phyloP scores from a whole-genome alignment of 2,329 filamentous ascomycete genomes.

The Karstenula rhodostoma region DNA sequence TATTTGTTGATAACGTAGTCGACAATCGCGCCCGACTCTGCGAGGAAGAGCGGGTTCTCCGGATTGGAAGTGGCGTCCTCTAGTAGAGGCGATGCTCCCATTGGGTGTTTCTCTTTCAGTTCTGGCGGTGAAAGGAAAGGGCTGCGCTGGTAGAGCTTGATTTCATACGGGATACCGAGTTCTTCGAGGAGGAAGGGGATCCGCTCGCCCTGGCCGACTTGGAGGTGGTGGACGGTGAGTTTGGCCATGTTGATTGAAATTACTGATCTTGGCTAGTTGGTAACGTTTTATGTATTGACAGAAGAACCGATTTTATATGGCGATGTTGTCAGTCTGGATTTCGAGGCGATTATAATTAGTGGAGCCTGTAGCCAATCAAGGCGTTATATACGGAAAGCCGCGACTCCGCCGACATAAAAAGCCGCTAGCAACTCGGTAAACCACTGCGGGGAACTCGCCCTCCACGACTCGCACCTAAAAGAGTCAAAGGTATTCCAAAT shows the following conservation, averaged over 20 bases:
- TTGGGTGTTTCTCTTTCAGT: conserved; percentile 46
- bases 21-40: conserved; percentile 66
- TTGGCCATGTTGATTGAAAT: conserved; percentile 18
- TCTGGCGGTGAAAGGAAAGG: conserved; percentile 53
- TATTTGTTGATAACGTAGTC: conserved; percentile 69
- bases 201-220: conserved; percentile 68
- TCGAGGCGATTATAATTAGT: not conserved
- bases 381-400: not conserved
- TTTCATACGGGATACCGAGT: conserved; percentile 63
- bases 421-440: not conserved
- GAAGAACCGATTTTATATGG: not conserved
- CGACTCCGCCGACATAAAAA: not conserved
- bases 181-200: conserved; percentile 72
- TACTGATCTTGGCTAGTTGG: not conserved
- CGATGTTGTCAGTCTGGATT: not conserved
- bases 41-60: conserved; percentile 61
- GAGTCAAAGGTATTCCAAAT: no score
- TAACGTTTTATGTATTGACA: not conserved
- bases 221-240: conserved; percentile 49
- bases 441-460: not conserved
- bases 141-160: conserved; percentile 57
- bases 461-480: no score
- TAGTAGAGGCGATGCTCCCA: conserved; percentile 68
- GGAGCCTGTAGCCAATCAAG: not conserved
- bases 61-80: conserved; percentile 56